phyloP scores from a whole-genome alignment of 2,329 filamentous ascomycete species.

The Phyllosticta capitalensis region DNA sequence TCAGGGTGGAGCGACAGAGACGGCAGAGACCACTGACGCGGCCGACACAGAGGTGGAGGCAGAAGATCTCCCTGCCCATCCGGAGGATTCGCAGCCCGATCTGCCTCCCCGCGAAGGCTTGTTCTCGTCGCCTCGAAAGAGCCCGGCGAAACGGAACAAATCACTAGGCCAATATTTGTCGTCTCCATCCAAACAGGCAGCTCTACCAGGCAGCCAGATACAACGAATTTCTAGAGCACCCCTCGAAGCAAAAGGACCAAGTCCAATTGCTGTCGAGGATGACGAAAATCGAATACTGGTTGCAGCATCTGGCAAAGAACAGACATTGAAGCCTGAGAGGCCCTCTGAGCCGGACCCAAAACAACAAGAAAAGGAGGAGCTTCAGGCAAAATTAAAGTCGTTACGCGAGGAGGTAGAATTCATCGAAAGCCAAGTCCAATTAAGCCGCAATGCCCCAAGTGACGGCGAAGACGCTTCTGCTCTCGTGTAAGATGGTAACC shows the following conservation, averaged over 20 bases:
- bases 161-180: slow-evolving; percentile 4
- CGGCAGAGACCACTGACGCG: neutral
- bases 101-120: neutral
- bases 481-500: slow-evolving; percentile 16
- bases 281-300: neutral
- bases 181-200: slow-evolving; percentile 7
- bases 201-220: neutral
- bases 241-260: neutral
- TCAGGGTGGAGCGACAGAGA: neutral
- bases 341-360: neutral
- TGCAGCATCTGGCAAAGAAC: neutral
- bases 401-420: slow-evolving; percentile 24
- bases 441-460: slow-evolving; percentile 16
- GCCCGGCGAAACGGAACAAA: neutral
- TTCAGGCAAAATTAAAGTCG: slow-evolving; percentile 21
- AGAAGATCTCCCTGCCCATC: neutral
- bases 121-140: slow-evolving; percentile 8
- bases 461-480: slow-evolving; percentile 9
- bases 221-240: neutral
- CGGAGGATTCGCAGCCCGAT: neutral
- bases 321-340: slow-evolving; percentile 15
- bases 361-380: slow-evolving; percentile 20
- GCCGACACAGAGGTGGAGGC: neutral
- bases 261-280: neutral
- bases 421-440: slow-evolving; percentile 21